Evolutionary conservation across 768 basidiomycete species (phyloP), one percentile per base, ranked within the genome.

Genomic region (Leucocoprinus leucothites): DNA sequence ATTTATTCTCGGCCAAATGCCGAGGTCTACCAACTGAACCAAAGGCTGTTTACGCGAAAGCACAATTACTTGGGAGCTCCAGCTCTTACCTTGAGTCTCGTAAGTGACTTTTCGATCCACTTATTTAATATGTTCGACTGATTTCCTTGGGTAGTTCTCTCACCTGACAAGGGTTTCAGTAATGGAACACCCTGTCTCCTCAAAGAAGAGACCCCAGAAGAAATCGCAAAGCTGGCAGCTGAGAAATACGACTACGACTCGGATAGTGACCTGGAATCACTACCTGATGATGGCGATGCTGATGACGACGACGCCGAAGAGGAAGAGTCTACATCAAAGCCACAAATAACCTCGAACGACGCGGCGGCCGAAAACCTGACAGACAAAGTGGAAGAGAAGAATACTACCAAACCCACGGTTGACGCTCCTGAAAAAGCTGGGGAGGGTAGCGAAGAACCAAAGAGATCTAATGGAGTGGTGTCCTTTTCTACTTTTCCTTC

Each of bases 261-360:
- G n/a, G 54, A 59, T 28, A 56, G 58, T 42, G 58, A 59, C 22
- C 45, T 59, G 38, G 38, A 38, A n/a, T 38, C 38, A 4, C 14
- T 38, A 38, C 38, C 16, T n/a, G 38, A n/a, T n/a, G 38, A 38
- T 13, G 38, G 14, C 9, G 38, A 38, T 31, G 11, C 5, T 31
- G 31, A 31, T 11, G 31, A 31, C 31, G 31, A 5, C 16, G 38
- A 38, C 38, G 16, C 5, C 16, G 38, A 13, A 38, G 38, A 38
- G 38, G 16, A 38, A 21, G 19, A 31, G 16, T 38, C 16, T 3
- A 38, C 5, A 4, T 13, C 14, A 4, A n/a, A 38, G 4, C 16
- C 16, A 38, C 38, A 38, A n/a, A 38, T 13, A n/a, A 13, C 16
- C 38, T n/a, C n/a, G n/a, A n/a, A n/a, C n/a, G n/a, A n/a, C n/a